Conservation (phyloP, 768 basidiomycete species). For the Macrocybe gigantea region DNA sequence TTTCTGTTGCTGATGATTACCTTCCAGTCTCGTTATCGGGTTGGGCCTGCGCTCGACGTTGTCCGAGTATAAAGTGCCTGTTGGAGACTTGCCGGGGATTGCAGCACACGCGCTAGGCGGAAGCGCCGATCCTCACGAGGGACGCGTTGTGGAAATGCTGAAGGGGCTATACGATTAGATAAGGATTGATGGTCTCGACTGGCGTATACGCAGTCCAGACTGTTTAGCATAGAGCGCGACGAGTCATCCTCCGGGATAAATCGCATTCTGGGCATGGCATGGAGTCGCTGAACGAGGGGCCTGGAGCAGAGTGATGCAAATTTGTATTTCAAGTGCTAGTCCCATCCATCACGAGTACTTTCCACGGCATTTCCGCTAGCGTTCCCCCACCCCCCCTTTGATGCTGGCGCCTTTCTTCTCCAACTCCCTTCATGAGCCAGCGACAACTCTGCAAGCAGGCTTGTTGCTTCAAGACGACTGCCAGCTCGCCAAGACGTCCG, state of each 20-base stretch:
- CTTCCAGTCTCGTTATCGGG: slow-evolving; percentile 46
- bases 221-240: no score
- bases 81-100: slow-evolving; percentile 44
- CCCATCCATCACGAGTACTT: no score
- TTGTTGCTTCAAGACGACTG: background rate
- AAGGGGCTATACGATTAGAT: slow-evolving; percentile 34
- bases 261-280: no score
- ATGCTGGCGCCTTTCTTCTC: no score
- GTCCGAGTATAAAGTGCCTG: slow-evolving; percentile 59
- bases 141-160: slow-evolving; percentile 43
- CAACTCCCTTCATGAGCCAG: slow-evolving; percentile 11
- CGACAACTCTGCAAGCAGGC: slow-evolving; percentile 14
- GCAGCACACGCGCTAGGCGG: slow-evolving; percentile 41
- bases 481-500: slow-evolving; percentile 5
- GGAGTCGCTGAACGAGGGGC: no score
- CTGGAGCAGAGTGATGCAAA: no score
- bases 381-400: no score
- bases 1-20: no score
- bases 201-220: slow-evolving; percentile 4
- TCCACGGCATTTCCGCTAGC: no score
- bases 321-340: no score
- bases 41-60: slow-evolving; percentile 58
- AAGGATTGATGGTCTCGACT: background rate
- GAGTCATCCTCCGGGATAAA: no score
- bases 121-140: slow-evolving; percentile 26